Evolutionary conservation across 768 basidiomycete genomes (phyloP), one percentile per base, ranked within the genome.

Genomic region (Lactarius deliciosus): DNA sequence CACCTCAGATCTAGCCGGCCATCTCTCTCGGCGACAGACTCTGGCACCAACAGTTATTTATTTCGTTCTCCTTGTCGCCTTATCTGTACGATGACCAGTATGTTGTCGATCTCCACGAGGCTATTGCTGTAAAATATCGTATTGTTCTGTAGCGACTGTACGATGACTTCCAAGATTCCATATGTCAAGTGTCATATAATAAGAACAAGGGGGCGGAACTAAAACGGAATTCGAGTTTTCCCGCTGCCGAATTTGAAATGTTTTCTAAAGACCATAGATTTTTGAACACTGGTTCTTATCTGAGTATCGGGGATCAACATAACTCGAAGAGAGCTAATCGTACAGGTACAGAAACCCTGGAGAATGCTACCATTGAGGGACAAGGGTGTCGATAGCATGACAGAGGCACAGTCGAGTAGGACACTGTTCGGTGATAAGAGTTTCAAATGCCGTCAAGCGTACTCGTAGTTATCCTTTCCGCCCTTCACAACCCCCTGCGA

Each of bases 401-500:
- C 15, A 10, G 55, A 18, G 55, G 18, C 18, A 3, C 16, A 56
- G 18, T 1, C 30, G 32, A 32, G 7, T 30, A 34, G 20, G 32
- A 34, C 56, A 57, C 25, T 53, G 25, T 25, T 50, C 47, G 22
- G 22, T 53, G 25, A 53, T 32, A 36, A 36, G 9, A 54, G 1
- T 54, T 54, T n/a, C n/a, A 22, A 11, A 36, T 10, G 6, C 56
- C 28, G n/a, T 36, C 34, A 57, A 15, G 36, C 43, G 5, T 47
- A 55, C 13, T 47, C 65, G 25, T 60, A 64, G 28, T 63, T 64
- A 22, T 70, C 73, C 41, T 70, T 57, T 63, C 74, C 75, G 38
- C 74, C 71, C 68, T 70, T 75, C 64, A 73, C 75, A 53, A 73
- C 54, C 20, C 57, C 73, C 73, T 72, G 56, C 18, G 32, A 36